A percentile compares a stretch with the other conserved stretches of the same genome.
Evolutionary conservation across 2,329 filamentous ascomycete species (phyloP).

Genomic region (Pseudomassariella vexata): DNA sequence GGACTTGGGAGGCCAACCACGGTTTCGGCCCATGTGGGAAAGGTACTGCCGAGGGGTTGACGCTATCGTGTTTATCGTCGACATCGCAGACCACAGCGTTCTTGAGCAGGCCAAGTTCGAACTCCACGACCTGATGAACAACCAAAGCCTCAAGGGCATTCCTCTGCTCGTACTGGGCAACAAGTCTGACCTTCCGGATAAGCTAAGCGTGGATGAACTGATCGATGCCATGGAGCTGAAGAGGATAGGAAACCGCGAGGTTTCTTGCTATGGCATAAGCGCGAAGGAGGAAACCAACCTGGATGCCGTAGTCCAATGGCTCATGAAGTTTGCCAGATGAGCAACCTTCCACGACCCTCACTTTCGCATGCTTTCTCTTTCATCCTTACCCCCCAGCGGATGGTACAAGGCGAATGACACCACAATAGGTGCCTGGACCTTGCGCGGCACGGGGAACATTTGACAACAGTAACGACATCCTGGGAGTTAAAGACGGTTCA

Average conservation of each 20-base stretch:
- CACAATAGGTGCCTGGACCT: too few relatives aligned
- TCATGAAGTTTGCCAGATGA: conserved; percentile 83
- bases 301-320: conserved; percentile 92
- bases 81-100: conserved; percentile 79
- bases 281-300: conserved; percentile 98
- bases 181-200: conserved; percentile 91
- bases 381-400: too few relatives aligned
- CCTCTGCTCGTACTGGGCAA: conserved; percentile 92
- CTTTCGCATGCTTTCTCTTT: conserved; percentile 9
- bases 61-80: conserved; percentile 97
- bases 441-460: too few relatives aligned
- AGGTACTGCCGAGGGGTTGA: conserved; percentile 96
- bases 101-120: conserved; percentile 86
- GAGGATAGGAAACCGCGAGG: conserved; percentile 82
- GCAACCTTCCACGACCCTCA: too few relatives aligned
- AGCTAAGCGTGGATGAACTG: conserved; percentile 87
- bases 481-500: conserved; percentile 20
- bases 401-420: too few relatives aligned
- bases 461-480: conserved; percentile 25
- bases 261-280: conserved; percentile 97
- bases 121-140: conserved; percentile 81
- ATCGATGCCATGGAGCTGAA: conserved; percentile 91
- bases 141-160: conserved; percentile 80
- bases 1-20: conserved; percentile 95
- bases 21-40: conserved; percentile 99